Base-by-base conservation (phyloP, 129 eudicot species). In the Chrysanthemum makinoi region DNA sequence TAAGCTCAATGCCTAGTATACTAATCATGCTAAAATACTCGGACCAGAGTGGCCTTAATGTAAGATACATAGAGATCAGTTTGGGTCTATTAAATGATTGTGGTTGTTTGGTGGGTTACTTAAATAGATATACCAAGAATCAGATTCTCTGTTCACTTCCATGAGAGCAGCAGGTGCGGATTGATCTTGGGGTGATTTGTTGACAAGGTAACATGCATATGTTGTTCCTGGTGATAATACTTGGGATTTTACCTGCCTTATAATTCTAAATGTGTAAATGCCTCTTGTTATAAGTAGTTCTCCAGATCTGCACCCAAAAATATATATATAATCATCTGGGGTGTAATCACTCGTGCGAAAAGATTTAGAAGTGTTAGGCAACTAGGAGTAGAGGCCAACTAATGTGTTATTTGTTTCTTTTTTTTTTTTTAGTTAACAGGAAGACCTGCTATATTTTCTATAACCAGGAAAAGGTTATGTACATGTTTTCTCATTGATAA, bases 171-270 rank as follows among this genome's bases (percentile, higher is more conserved):
- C 33, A 28, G 33, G 33, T 28, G 4, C 33, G 33, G 33, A 28
- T 28, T 28, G 33, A 28, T 2, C 57, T 18, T 70, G 0, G 18
- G 74, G 30, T 55, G 56, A 35, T 33, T 70, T 70, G 54, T 70
- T 55, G 19, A 70, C 55, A 55, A 70, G 75, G 75, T 70, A 70
- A 39, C 53, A 2, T 55, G 75, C 75, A 19, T 70, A 70, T 1
- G 10, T 56, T 55, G 65, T 70, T 20, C 15, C 2, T 35, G 55
- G 18, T 70, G 65, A 70, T 55, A 70, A 10, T 12, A 70, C 33
- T 2, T 55, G 52, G 52, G 53, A 35, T 1, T 17, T 13, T 9
- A 52, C 17, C 1, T 28, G 33, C 3, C 33, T 6, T 1, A 5
- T 10, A 19, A 22, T 22, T 22, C 2, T 0, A 2, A 4, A 0